A percentile compares a stretch with the other conserved stretches of the same genome.
These are phyloP conservation scores for Westerdykella ornata DNA, from an alignment of 2,329 filamentous ascomycete genomes.

Conservation along the genomic window DNA sequence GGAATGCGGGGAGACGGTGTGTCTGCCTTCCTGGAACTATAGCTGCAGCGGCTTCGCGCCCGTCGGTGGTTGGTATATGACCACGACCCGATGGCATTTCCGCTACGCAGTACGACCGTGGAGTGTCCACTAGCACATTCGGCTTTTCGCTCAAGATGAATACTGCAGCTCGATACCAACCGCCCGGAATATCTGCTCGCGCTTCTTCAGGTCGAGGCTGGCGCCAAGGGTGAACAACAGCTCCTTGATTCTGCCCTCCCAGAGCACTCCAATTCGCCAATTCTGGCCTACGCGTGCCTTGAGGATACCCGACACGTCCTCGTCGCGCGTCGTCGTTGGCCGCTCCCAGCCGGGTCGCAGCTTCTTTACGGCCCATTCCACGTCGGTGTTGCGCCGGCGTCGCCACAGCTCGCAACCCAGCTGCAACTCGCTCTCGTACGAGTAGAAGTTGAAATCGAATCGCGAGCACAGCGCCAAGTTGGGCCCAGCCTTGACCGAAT, in stretches of 20 bases:
- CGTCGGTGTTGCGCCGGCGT: conserved; percentile 41
- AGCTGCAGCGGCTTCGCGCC: too few relatives aligned
- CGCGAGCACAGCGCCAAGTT: conserved; percentile 80
- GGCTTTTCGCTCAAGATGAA: conserved; percentile 56
- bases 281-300: conserved; percentile 89
- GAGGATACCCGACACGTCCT: conserved; percentile 75
- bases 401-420: conserved; percentile 92
- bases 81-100: too few relatives aligned
- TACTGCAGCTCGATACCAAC: conserved; percentile 77
- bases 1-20: too few relatives aligned
- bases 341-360: conserved; percentile 39
- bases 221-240: conserved; percentile 86
- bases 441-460: conserved; percentile 97
- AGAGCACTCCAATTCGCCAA: conserved; percentile 75
- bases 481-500: conserved; percentile 79
- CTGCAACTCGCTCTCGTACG: conserved; percentile 90
- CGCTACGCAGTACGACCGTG: too few relatives aligned
- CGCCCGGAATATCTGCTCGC: conserved; percentile 69
- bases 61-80: too few relatives aligned
- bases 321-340: conserved; percentile 39
- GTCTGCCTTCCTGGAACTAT: too few relatives aligned
- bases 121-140: conserved; percentile 5
- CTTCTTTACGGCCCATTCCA: conserved; percentile 42
- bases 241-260: conserved; percentile 91
- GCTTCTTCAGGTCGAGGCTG: conserved; percentile 69